Evolutionary conservation across 441 rosid species (phyloP), one percentile per base, ranked within the genome.

Genomic region (Omphalea diandra): DNA sequence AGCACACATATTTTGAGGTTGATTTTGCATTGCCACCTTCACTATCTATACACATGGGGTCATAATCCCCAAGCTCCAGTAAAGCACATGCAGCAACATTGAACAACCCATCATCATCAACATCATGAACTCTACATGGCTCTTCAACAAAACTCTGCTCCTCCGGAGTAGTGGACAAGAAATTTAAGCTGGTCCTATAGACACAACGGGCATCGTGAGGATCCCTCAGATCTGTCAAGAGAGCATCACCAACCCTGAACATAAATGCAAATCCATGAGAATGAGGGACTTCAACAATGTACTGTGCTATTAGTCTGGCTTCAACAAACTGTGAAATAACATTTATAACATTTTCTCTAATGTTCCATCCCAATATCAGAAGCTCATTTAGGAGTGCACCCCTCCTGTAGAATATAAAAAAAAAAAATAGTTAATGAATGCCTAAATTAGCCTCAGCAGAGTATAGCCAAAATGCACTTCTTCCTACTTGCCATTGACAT

Each of bases 81-180:
- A 95, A 84, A 76, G 99, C 99, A 78, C 89, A 85, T 65, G 95
- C 98, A 83, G 97, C 99, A 84, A 93, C 98, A 75, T 87, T 92
- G 77, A 85, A 93, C 76, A 87, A 86, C 72, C 98, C 93, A 74
- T 94, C 97, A 85, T 95, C 99, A 64, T 95, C 99, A 77, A 85
- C 82, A 81, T 95, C 97, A 82, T 86, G 87, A 70, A 81, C 83
- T 72, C 84, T 83, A 76, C 82, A 86, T 46, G 90, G 77, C 75
- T 95, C 99, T 74, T 95, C 98, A 72, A 78, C 81, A 84, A 77
- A 83, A 83, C 79, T 83, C 61, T 85, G 89, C 81, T 93, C 97
- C 77, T 85, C 94, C 71, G 84, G 73, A 53, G 88, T 70, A 74
- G 85, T 75, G 35, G 89, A 84, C 75, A 87, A 81, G 76, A 83